Conservation (phyloP, 176 grass and related monocot species). For the Ensete ventricosum region DNA sequence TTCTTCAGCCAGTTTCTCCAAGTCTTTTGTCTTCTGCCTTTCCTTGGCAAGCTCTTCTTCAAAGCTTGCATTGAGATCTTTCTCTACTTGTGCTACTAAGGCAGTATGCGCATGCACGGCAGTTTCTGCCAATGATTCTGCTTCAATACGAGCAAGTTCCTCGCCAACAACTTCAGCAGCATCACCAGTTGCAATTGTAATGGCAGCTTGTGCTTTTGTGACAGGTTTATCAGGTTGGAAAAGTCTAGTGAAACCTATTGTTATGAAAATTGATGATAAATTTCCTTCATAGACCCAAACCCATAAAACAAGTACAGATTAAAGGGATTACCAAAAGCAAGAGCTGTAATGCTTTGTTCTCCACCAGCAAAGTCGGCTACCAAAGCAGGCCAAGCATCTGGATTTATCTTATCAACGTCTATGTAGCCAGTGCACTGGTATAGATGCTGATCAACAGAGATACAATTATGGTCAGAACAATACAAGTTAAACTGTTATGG, state of each 20-base stretch:
- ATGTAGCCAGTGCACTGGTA: constrained; percentile 66
- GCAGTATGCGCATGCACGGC: constrained; percentile 81
- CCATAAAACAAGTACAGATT: constrained; percentile 6
- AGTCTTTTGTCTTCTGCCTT: constrained; percentile 60
- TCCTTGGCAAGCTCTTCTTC: constrained; percentile 62
- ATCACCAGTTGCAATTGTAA: constrained; percentile 84
- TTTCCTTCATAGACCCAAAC: not conserved
- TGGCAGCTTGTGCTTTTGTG: constrained; percentile 82
- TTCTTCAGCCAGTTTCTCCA: constrained; percentile 73
- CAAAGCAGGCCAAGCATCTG: constrained; percentile 86
- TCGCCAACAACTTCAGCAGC: constrained; percentile 63
- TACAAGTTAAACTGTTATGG: no score
- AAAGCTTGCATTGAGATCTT: constrained; percentile 70
- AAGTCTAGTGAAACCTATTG: constrained; percentile 79
- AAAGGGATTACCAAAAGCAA: constrained; percentile 65
- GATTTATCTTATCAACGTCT: constrained; percentile 87
- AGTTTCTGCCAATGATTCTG: constrained; percentile 81
- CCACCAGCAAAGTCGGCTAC: constrained; percentile 57
- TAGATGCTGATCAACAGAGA: constrained; percentile 39
- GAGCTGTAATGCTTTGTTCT: constrained; percentile 86
- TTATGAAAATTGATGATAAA: not conserved
- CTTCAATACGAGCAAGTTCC: constrained; percentile 84
- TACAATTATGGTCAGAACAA: constrained; percentile 1
- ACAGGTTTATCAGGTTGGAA: constrained; percentile 94
- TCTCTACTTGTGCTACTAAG: constrained; percentile 77